Conservation (phyloP, 148 eudicot species). For the Spergularia marina region DNA sequence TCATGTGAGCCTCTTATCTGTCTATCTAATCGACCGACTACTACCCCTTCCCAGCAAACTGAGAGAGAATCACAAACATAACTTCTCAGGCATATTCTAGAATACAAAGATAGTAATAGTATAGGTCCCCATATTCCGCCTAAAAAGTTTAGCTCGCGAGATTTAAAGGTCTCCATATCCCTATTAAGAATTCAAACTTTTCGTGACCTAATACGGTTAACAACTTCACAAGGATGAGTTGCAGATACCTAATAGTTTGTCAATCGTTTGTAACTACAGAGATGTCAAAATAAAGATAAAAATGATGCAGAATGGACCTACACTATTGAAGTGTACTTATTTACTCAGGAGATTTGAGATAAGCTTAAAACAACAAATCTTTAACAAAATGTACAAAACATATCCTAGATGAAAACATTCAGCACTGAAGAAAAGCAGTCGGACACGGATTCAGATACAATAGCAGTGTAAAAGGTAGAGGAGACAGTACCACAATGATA, state of each 20-base stretch:
- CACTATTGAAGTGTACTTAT: neutral
- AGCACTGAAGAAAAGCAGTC: neutral
- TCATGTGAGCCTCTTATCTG: neutral
- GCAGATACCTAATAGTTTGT: neutral
- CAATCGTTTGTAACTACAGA: neutral
- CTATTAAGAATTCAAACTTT: too few relatives aligned
- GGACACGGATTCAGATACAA: neutral
- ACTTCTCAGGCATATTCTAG: too few relatives aligned
- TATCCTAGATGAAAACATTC: neutral
- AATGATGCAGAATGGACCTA: neutral
- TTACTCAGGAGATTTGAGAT: neutral
- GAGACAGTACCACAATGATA: slow-evolving; percentile 76
- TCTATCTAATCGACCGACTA: too few relatives aligned
- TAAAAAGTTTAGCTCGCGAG: too few relatives aligned
- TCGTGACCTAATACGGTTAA: too few relatives aligned
- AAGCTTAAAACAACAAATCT: neutral
- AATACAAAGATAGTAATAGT: too few relatives aligned
- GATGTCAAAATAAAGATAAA: neutral
- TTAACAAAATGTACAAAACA: neutral
- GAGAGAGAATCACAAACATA: too few relatives aligned
- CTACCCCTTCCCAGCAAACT: too few relatives aligned
- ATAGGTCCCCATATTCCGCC: neutral
- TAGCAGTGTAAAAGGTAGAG: slow-evolving; percentile 9
- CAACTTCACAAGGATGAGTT: too few relatives aligned
- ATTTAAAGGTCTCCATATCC: too few relatives aligned